Evolutionary conservation across 345 rosid species (phyloP), one percentile per base, ranked within the genome.

Genomic region (Mallotus nudiflorus): DNA sequence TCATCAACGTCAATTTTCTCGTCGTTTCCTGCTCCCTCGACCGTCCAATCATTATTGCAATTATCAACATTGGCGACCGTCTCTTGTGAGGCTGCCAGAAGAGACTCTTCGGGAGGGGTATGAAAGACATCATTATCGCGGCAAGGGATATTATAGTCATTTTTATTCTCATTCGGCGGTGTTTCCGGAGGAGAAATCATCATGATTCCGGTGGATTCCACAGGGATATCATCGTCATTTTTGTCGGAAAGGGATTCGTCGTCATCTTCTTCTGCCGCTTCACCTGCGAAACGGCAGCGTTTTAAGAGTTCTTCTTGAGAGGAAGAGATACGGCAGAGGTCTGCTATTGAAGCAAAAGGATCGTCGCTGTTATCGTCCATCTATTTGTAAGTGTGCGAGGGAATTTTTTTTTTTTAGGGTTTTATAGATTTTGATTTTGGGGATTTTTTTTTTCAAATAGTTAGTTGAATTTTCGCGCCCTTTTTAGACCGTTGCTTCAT

Each of bases 151-250:
- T 3, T 18, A 9, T 8, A 29, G 33, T 40, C 72, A 55, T 62
- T 45, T 28, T 15, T 45, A 2, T 51, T 37, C 24, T 37, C 46
- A 1, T 42, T 24, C 25, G 25, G 69, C 15, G 40, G 20, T 46
- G 75, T 74, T 28, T 74, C 80, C 8, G 84, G 79, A 37, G 71
- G 80, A 9, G 86, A 76, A 19, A 75, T 71, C 78, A 82, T 78
- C 73, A 66, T 7, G 75, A 85, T 75, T n/a, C 71, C 78, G 22
- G 80, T 53, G n/a, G 80, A 49, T 0, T 68, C 74, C n/a, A 67
- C 78, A 14, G 71, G 72, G 19, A 40, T 16, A 24, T 73, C 83
- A 24, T 75, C 84, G 8, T 39, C 68, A 22, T 72, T 35, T 18
- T 19, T 61, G 46, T 18, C 27, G 61, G 39, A 25, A 12, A 51